Conservation (phyloP, 176 grass and related monocot genomes). For the Zea luxurians region DNA sequence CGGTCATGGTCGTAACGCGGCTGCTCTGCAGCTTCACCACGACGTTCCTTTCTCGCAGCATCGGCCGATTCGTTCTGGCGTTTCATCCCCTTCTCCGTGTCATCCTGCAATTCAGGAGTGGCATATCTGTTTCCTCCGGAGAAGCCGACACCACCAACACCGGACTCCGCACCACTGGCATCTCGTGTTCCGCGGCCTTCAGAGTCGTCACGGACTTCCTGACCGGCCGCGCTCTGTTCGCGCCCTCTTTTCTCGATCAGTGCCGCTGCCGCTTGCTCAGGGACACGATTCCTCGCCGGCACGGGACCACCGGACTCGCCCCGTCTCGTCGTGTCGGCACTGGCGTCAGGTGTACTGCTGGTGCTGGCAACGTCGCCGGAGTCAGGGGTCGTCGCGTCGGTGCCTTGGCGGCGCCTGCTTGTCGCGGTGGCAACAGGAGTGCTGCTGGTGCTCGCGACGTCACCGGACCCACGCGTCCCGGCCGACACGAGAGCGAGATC, state of each 20-base stretch:
- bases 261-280: background rate
- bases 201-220: background rate
- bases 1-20: background rate
- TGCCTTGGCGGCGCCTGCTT: background rate
- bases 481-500: conserved; percentile 1
- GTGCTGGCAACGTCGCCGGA: background rate
- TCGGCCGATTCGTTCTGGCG: conserved; percentile 8
- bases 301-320: background rate
- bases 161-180: background rate
- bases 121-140: background rate
- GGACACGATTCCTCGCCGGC: background rate
- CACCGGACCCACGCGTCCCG: background rate
- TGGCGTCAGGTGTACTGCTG: background rate
- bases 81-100: background rate
- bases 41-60: background rate
- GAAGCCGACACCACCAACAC: background rate
- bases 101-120: background rate
- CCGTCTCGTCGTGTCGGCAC: background rate
- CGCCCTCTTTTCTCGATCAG: background rate
- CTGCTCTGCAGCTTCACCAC: conserved; percentile 7
- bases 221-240: background rate
- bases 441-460: conserved; percentile 15
- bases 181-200: background rate
- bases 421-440: background rate
- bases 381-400: background rate